Base-by-base conservation (phyloP, 75 land plant species). In the Pinus taeda region DNA sequence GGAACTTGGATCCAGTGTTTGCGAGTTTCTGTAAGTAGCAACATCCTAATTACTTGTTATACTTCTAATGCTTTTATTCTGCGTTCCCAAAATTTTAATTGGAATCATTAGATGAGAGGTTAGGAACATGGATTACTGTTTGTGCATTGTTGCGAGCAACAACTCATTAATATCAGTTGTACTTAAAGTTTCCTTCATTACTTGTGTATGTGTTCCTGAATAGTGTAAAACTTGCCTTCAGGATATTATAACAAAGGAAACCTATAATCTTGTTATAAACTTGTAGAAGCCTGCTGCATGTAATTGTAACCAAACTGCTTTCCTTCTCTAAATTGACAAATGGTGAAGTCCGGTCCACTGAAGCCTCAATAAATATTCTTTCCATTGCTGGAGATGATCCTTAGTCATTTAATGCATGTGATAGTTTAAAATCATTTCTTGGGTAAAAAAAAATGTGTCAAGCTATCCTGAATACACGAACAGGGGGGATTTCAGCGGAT, bases 1-100 rank as follows among this genome's bases (percentile, higher is more conserved):
- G 78, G 86, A 14, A 83, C 15, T 59, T 85, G 87, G 87, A 79
- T 83, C 63, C 81, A 85, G 18, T 69, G 75, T 71, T 74, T 83
- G 75, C 79, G 67, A 2, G 62, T 75, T 69, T 61, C 82, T 57
- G 86, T 85, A 79, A 76, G 87, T 62, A 73, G 29, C 1, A 39
- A 39, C 49, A 42, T 69, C 11, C 8, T 69, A 29, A 69, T 69
- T 69, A 15, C 42, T 5, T 0, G 22, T 69, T 22, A 39, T 36
- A 20, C n/a, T 18, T 45, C 53, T 45, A 45, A 45, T 45, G 8
- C 53, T 45, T 45, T 45, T 45, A 45, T 1, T 45, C 53, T 45
- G 53, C 8, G 0, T 45, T 45, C 53, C 53, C 11, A 8, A 6
- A 45, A 45, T 45, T 45, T 6, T 45, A 1, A 45, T 45, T 45